phyloP scores from a whole-genome alignment of 805 yeast species.

The Candida sithepensis region DNA sequence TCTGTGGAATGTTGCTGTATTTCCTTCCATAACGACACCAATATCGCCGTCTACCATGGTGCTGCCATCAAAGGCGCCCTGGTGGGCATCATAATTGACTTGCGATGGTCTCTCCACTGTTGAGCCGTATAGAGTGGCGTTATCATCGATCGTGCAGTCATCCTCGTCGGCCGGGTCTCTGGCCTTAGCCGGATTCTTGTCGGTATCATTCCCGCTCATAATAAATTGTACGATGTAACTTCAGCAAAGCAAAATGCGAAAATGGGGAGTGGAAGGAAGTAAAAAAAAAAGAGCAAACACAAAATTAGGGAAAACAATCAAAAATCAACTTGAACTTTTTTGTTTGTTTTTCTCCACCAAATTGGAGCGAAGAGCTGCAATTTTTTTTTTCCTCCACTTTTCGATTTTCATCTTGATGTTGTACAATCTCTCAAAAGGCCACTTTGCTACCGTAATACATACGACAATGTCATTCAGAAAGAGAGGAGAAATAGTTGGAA shows the following conservation, averaged over 20 bases:
- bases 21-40: constrained; percentile 3
- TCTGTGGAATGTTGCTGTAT: constrained; percentile 13
- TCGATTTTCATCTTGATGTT: too few species aligned
- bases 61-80: constrained; percentile 26
- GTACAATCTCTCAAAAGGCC: too few species aligned
- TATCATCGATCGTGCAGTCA: constrained; percentile 13
- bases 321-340: too few species aligned
- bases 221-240: background rate
- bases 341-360: too few species aligned
- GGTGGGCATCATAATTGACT: constrained; percentile 19
- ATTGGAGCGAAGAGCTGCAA: too few species aligned
- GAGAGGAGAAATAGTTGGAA: constrained; percentile 46
- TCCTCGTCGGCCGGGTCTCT: background rate
- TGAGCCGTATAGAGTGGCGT: constrained; percentile 21
- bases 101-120: constrained; percentile 2
- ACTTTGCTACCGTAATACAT: too few species aligned
- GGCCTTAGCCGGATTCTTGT: background rate
- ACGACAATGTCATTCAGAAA: constrained; percentile 53
- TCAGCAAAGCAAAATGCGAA: too few species aligned
- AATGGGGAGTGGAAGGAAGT: too few species aligned
- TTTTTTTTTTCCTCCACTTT: too few species aligned
- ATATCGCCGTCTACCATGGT: constrained; percentile 26
- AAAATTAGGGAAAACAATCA: too few species aligned
- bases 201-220: background rate
- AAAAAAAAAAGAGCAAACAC: too few species aligned